These are phyloP conservation scores for Sanghuangporus baumii DNA, from an alignment of 1,284 basidiomycete genomes.

Conservation along the genomic window DNA sequence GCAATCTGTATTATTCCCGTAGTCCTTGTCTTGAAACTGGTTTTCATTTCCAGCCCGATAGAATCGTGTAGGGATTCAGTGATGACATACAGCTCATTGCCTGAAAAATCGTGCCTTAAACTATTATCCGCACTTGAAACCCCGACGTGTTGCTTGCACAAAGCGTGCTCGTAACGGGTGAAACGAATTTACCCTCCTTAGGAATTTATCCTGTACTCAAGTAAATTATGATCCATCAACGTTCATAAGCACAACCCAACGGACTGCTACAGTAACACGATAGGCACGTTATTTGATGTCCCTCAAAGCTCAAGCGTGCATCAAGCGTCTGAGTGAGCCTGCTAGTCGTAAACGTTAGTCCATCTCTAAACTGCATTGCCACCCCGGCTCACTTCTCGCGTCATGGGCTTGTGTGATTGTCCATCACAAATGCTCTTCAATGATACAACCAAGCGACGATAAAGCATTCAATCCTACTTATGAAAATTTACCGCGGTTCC, in stretches of 20 bases:
- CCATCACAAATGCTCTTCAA: not conserved
- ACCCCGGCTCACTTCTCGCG: not conserved
- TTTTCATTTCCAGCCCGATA: not conserved
- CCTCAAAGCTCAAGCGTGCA: not conserved
- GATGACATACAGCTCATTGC: too few relatives aligned
- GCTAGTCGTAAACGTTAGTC: not conserved
- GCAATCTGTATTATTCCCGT: not conserved
- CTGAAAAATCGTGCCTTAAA: too few relatives aligned
- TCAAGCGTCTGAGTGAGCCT: not conserved
- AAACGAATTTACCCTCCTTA: too few relatives aligned
- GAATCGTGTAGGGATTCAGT: not conserved
- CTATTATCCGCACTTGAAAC: too few relatives aligned
- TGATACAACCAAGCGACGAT: not conserved
- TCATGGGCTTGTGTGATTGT: not conserved
- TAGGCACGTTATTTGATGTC: not conserved
- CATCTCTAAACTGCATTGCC: not conserved
- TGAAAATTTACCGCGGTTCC: not conserved
- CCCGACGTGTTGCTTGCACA: too few relatives aligned
- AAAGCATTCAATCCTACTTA: not conserved
- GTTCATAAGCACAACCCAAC: too few relatives aligned
- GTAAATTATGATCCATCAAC: too few relatives aligned
- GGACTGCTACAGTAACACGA: too few relatives aligned
- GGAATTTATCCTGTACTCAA: too few relatives aligned
- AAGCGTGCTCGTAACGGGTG: too few relatives aligned
- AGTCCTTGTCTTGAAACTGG: not conserved